Evolutionary conservation across 2,329 filamentous ascomycete species (phyloP), one percentile per base, ranked within the genome.

Genomic region (Sporothrix euskadiensis): DNA sequence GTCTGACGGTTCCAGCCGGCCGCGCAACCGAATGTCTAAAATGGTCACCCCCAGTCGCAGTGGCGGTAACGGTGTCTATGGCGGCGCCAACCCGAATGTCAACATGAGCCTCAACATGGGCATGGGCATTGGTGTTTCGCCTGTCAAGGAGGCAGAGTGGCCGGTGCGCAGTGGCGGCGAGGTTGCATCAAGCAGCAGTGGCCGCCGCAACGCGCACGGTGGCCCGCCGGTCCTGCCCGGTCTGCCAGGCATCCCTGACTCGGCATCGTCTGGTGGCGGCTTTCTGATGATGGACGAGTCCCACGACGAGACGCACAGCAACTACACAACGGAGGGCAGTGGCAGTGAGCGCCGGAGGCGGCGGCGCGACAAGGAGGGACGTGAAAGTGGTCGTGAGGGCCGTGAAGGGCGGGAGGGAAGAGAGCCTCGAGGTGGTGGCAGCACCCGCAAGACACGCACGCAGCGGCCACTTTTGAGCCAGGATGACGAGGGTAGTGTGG

Each of bases 1-100:
- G 56, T 80, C 80, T 8, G 79, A 80, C 63, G 77, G 78, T 9
- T 80, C 79, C 54, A 80, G 78, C 71, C 66, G 78, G 8, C 76
- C 74, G 19, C 73, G 73, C 26, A n/a, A 61, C 44, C 12, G 72
- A 47, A 32, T 49, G 32, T 59, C 35, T 6, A 71, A 71, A 22
- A 61, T 35, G 71, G 49, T 16, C 10, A 49, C 16, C 19, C 22
- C 39, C 9, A 12, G 61, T n/a, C 39, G 61, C 1, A 44, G 61
- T n/a, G 39, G 41, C 1, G 19, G 32, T 14, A n/a, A n/a, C 41
- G 71, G 71, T 47, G 52, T 39, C 16, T 61, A 73, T 30, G 68
- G 44, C 7, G 68, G 47, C 9, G 65, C 57, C 26, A 71, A 54
- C 39, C n/a, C 41, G 3, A 59, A 54, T 39, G 47, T 69, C 66